Evolutionary conservation across 2,329 filamentous ascomycete genomes (phyloP).

Genomic region (Monosporascus sp.): DNA sequence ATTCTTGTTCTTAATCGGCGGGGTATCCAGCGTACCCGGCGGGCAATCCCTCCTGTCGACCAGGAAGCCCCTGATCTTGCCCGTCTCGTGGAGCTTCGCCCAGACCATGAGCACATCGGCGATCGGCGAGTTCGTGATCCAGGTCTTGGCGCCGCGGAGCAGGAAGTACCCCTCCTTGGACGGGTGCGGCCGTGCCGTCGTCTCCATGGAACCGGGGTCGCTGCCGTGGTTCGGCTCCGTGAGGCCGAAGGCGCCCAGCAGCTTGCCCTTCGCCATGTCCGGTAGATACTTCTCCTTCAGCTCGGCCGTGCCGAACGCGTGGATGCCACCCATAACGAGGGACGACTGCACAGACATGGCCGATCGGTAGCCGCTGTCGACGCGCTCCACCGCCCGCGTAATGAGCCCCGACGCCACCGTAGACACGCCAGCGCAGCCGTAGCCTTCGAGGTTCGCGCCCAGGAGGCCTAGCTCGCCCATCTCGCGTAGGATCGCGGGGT

Average conservation of each 20-base stretch:
- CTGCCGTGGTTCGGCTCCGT: constrained; percentile 93
- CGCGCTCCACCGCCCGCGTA: constrained; percentile 82
- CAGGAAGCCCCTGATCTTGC: constrained; percentile 90
- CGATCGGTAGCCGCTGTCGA: constrained; percentile 87
- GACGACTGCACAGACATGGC: constrained; percentile 93
- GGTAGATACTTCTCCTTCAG: constrained; percentile 82
- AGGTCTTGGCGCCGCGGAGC: constrained; percentile 81
- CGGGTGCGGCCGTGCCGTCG: constrained; percentile 75
- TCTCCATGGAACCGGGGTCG: constrained; percentile 89
- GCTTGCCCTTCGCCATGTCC: constrained; percentile 72
- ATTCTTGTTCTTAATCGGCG: constrained; percentile 90
- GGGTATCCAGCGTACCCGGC: constrained; percentile 83
- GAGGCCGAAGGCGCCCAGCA: constrained; percentile 81
- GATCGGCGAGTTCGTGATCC: constrained; percentile 94
- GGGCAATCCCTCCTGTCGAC: constrained; percentile 83
- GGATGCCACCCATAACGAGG: constrained; percentile 87
- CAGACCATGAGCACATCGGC: constrained; percentile 81
- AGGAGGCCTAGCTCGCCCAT: constrained; percentile 91
- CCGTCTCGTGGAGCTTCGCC: constrained; percentile 87
- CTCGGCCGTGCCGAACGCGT: constrained; percentile 81
- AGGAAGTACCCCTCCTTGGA: constrained; percentile 77
- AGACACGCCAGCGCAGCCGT: constrained; percentile 82
- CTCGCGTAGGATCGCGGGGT: constrained; percentile 77
- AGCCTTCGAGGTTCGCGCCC: constrained; percentile 80
- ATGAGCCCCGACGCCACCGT: constrained; percentile 87